phyloP scores from a whole-genome alignment of 495 filamentous ascomycete genomes.

The Hypoxylon crocopeplum region DNA sequence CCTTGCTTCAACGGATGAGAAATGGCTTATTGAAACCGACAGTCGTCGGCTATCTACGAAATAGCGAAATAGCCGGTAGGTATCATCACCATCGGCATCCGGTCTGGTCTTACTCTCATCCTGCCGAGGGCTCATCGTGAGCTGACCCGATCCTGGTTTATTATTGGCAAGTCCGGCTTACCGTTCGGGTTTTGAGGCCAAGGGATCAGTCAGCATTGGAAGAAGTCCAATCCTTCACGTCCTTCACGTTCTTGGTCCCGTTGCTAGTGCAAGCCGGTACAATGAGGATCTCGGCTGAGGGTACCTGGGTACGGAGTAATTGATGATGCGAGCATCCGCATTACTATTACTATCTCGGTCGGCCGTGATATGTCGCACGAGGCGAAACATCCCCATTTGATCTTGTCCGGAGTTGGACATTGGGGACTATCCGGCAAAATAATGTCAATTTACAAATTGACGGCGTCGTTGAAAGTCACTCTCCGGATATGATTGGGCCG shows the following conservation, averaged over 20 bases:
- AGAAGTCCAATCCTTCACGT: constrained; percentile 9
- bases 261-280: constrained; percentile 13
- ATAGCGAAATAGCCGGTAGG: no score
- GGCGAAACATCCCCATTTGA: constrained; percentile 21
- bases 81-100: constrained; percentile 2
- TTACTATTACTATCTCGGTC: not conserved
- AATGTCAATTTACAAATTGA: constrained; percentile 16
- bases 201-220: constrained; percentile 23
- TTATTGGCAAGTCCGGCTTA: constrained; percentile 22
- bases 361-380: constrained; percentile 19
- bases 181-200: constrained; percentile 8
- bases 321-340: constrained; percentile 15
- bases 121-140: constrained; percentile 5
- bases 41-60: constrained; percentile 6
- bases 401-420: constrained; percentile 28
- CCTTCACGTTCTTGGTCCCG: constrained; percentile 3
- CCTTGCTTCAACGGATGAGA: not conserved
- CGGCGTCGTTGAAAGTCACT: constrained; percentile 1
- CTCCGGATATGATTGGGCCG: constrained; percentile 19
- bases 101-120: constrained; percentile 18
- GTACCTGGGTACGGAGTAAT: constrained; percentile 28
- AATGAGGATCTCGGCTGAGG: constrained; percentile 4
- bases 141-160: constrained; percentile 7
- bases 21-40: not conserved
- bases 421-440: constrained; percentile 38